Conservation (phyloP, 805 yeast genomes). For the Metschnikowia reukaufii region DNA sequence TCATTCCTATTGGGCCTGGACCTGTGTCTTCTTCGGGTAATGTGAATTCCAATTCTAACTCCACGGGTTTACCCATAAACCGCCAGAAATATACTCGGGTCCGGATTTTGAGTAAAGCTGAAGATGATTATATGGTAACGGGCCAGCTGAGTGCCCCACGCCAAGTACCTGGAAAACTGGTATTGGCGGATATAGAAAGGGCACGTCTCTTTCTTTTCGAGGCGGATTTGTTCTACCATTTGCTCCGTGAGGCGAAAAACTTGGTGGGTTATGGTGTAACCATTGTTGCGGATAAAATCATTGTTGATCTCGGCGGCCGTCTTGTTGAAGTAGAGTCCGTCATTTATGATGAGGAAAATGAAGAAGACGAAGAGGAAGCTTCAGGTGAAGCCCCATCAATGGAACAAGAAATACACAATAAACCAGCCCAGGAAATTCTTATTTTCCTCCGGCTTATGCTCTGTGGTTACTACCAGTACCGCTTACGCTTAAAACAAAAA, state of each 20-base stretch:
- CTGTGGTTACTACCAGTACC: conserved; percentile 55
- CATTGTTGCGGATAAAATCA: conserved; percentile 61
- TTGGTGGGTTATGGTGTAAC: conserved; percentile 69
- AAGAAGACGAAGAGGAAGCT: conserved; percentile 33
- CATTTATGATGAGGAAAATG: conserved; percentile 40
- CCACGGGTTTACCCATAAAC: conserved; percentile 24
- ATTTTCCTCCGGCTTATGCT: conserved; percentile 58
- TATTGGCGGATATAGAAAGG: conserved; percentile 55
- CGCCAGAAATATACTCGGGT: conserved; percentile 55
- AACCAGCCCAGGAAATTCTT: conserved; percentile 54
- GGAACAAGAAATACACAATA: too few species aligned
- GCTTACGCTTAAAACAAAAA: conserved; percentile 40
- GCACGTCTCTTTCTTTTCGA: conserved; percentile 82
- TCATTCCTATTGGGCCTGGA: conserved; percentile 28
- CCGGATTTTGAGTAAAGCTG: conserved; percentile 54
- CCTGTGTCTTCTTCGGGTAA: too few species aligned
- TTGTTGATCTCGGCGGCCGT: conserved; percentile 64
- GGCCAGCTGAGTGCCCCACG: conserved; percentile 47
- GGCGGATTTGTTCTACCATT: conserved; percentile 79
- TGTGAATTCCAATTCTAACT: conserved; percentile 19
- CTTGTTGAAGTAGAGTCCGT: conserved; percentile 71
- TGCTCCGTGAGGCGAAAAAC: conserved; percentile 71
- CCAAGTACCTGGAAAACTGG: conserved; percentile 13
- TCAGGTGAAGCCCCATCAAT: too few species aligned
- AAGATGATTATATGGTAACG: conserved; percentile 52